Percentiles rank a stretch among this genome's conserved stretches.
Evolutionary conservation across 2,329 filamentous ascomycete species (phyloP).

Genomic region (Magnaporthiopsis poae): DNA sequence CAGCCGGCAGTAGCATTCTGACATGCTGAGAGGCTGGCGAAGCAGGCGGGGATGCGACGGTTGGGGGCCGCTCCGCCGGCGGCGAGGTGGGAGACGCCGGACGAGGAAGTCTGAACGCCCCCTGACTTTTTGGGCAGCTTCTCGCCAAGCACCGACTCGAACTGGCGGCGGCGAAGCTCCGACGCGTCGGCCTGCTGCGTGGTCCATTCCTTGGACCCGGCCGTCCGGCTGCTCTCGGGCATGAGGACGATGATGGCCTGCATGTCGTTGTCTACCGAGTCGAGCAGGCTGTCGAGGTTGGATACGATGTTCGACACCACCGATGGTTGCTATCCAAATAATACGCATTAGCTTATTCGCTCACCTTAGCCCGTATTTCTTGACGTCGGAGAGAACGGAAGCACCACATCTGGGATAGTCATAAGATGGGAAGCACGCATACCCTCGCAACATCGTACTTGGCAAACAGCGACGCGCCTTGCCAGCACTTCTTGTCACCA

Average conservation of each 20-base stretch:
- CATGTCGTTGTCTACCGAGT: slow-evolving; percentile 33
- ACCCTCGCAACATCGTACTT: slow-evolving; percentile 37
- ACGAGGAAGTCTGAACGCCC: slow-evolving; percentile 4
- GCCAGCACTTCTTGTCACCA: slow-evolving; percentile 35
- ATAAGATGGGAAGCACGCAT: slow-evolving; percentile 3
- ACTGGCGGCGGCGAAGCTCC: slow-evolving; percentile 5
- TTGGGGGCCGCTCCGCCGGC: slow-evolving; percentile 22
- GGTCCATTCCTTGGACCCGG: slow-evolving; percentile 30
- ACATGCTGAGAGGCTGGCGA: slow-evolving; percentile 60
- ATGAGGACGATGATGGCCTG: slow-evolving; percentile 49
- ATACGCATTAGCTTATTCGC: neutral
- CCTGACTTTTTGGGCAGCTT: slow-evolving; percentile 1
- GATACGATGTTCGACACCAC: slow-evolving; percentile 35
- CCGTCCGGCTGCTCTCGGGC: slow-evolving; percentile 32
- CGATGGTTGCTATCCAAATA: slow-evolving; percentile 19
- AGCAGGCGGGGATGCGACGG: slow-evolving; percentile 59
- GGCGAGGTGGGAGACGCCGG: slow-evolving; percentile 18
- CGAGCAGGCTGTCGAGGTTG: slow-evolving; percentile 35
- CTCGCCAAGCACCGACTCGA: slow-evolving; percentile 16
- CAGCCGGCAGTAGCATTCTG: slow-evolving; percentile 63
- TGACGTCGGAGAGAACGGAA: neutral
- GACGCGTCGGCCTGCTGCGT: slow-evolving; percentile 11
- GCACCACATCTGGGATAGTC: neutral
- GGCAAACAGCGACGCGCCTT: slow-evolving; percentile 30
- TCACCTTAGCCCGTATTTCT: neutral